A percentile compares a stretch with the other conserved stretches of the same genome.
These are phyloP conservation scores for Daldinia decipiens DNA, from an alignment of 495 filamentous ascomycete genomes.

Conservation along the genomic window DNA sequence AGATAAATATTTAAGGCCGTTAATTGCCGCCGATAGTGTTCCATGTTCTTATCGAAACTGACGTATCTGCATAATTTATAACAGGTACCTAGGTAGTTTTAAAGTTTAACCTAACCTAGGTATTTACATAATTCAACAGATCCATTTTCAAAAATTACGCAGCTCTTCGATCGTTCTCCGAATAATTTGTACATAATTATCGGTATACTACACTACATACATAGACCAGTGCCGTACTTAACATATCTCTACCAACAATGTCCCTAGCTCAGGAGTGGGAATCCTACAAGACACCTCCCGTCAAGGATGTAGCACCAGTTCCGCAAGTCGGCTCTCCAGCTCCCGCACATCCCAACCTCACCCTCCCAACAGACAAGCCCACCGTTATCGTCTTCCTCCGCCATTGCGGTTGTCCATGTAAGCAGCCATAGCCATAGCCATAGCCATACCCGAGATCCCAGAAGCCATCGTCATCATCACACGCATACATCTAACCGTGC, in stretches of 20 bases:
- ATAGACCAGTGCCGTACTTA: no score
- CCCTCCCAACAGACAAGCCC: slow-evolving; percentile 59
- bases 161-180: neutral
- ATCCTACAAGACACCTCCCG: slow-evolving; percentile 49
- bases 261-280: slow-evolving; percentile 42
- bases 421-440: slow-evolving; percentile 32
- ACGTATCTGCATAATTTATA: neutral
- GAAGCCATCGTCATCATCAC: neutral
- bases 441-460: neutral
- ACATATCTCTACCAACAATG: neutral
- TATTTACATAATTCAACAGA: slow-evolving; percentile 8
- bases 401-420: slow-evolving; percentile 71
- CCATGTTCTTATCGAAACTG: neutral
- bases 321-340: slow-evolving; percentile 60
- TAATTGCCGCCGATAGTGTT: neutral
- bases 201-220: neutral
- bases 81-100: no score
- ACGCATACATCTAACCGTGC: neutral
- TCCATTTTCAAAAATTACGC: neutral
- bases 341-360: slow-evolving; percentile 56
- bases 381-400: slow-evolving; percentile 67
- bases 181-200: neutral
- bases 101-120: neutral
- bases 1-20: neutral
- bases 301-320: slow-evolving; percentile 47